These are phyloP conservation scores for Tulasnella sp. DNA, from an alignment of 768 basidiomycete species.

Conservation along the genomic window DNA sequence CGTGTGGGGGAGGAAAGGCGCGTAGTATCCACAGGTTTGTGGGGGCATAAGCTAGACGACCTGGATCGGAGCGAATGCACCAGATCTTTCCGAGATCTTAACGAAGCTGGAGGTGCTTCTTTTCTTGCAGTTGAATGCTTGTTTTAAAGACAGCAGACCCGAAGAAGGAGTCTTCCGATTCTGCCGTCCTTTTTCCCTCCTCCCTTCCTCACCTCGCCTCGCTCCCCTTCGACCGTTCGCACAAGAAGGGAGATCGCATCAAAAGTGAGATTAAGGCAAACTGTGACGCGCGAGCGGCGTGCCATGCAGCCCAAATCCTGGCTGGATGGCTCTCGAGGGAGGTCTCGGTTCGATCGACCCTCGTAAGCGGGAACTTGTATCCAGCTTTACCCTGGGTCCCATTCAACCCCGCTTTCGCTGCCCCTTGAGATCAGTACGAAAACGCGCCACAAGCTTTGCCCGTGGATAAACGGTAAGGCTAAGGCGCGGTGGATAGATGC, in stretches of 20 bases:
- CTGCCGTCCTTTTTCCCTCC: not conserved
- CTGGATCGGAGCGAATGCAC: not conserved
- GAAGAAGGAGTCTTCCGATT: not conserved
- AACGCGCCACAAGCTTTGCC: not conserved
- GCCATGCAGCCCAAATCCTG: not conserved
- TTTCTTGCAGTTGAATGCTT: not conserved
- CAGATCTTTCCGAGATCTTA: not conserved
- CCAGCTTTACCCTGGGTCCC: not conserved
- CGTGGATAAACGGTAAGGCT: not conserved
- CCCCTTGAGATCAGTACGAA: not conserved
- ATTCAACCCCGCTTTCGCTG: not conserved
- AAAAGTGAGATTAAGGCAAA: not conserved
- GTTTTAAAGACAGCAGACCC: not conserved
- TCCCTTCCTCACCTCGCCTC: not conserved
- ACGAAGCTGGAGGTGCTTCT: not conserved
- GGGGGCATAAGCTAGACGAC: not conserved
- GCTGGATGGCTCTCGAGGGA: not conserved
- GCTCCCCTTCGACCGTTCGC: not conserved
- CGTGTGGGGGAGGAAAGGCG: not conserved
- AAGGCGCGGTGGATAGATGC: not conserved
- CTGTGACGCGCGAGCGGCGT: not conserved
- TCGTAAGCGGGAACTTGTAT: not conserved
- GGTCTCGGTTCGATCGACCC: not conserved
- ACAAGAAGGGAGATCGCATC: not conserved
- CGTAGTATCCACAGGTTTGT: not conserved